Conservation (phyloP, 192 early-diverging fungal species). For the Mortierella claussenii region DNA sequence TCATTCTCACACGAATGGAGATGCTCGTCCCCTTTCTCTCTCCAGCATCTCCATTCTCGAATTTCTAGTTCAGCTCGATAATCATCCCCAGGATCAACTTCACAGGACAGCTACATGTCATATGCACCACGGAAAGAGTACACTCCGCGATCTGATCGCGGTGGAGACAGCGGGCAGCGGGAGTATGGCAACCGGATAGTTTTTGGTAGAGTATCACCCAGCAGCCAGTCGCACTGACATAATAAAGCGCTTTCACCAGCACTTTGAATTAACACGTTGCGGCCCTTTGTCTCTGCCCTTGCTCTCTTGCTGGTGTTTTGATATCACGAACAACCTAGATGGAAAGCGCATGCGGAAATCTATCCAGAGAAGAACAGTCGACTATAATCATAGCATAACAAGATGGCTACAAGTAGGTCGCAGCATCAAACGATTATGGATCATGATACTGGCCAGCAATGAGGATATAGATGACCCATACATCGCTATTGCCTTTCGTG, state of each 20-base stretch:
- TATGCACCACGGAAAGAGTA: constrained; percentile 36
- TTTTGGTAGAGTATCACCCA: constrained; percentile 39
- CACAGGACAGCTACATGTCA: too few species aligned
- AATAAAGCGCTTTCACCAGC: constrained; percentile 12
- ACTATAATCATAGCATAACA: constrained; percentile 87
- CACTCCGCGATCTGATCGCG: constrained; percentile 31
- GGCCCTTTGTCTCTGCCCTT: neutral
- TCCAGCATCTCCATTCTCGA: too few species aligned
- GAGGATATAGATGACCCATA: too few species aligned
- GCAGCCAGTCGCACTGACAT: too few species aligned
- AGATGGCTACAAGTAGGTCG: constrained; percentile 80
- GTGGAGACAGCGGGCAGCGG: constrained; percentile 18
- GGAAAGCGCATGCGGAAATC: constrained; percentile 88
- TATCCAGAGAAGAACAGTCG: constrained; percentile 93
- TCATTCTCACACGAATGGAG: too few species aligned
- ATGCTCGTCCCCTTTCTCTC: too few species aligned
- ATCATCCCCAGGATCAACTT: too few species aligned
- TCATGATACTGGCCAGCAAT: too few species aligned
- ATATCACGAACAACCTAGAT: constrained; percentile 55
- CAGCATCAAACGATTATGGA: too few species aligned
- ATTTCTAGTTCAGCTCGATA: too few species aligned
- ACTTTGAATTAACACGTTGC: neutral
- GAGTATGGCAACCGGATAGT: constrained; percentile 45
- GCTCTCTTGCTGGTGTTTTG: neutral
- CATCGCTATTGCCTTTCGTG: too few species aligned